phyloP scores from a whole-genome alignment of 129 eudicot genomes.

The Oenanthe sinensis region DNA sequence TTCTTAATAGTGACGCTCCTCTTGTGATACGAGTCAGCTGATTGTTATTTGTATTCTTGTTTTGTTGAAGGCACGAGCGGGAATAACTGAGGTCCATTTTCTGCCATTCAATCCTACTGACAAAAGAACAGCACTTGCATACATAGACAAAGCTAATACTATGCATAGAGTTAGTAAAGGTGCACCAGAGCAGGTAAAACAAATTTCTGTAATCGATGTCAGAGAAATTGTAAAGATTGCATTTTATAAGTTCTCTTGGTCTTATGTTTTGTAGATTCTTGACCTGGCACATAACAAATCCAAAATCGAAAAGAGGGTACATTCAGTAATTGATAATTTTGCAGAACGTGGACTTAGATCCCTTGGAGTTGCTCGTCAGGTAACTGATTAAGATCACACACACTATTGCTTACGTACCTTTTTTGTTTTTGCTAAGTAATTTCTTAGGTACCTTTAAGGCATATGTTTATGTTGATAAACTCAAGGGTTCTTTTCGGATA shows the following conservation, averaged over 20 bases:
- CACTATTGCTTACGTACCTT: too few species aligned
- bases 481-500: neutral
- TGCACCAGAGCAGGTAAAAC: slow-evolving; percentile 13
- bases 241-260: neutral
- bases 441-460: neutral
- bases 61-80: slow-evolving; percentile 2
- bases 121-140: slow-evolving; percentile 7
- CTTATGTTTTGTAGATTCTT: neutral
- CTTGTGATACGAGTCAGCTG: neutral
- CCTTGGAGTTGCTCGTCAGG: slow-evolving; percentile 14
- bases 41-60: neutral
- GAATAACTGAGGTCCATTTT: neutral
- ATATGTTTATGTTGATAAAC: neutral
- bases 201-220: neutral
- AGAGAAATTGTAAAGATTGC: neutral
- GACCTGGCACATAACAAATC: slow-evolving; percentile 10
- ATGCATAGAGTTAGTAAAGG: slow-evolving; percentile 14
- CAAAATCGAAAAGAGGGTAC: slow-evolving; percentile 5
- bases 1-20: too few species aligned
- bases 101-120: slow-evolving; percentile 10
- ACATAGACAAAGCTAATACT: neutral
- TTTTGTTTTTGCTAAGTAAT: neutral
- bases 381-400: neutral
- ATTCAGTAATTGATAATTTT: slow-evolving; percentile 3
- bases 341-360: slow-evolving; percentile 14